Base-by-base conservation (phyloP, 2,329 filamentous ascomycete species). In the Colletotrichum neosansevieriae region DNA sequence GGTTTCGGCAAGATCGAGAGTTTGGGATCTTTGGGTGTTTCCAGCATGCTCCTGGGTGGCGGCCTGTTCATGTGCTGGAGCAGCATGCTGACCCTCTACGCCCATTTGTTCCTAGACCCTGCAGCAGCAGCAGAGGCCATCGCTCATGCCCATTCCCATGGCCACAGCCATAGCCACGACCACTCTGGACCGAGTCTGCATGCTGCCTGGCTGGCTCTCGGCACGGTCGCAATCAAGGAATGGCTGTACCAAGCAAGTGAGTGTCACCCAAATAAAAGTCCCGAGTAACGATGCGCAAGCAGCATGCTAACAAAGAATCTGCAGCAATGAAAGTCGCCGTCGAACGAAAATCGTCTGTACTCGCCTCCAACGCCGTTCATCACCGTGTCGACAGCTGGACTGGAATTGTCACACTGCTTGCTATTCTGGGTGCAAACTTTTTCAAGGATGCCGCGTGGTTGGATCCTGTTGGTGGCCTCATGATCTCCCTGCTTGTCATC, bases 1-100 rank as follows among this genome's bases (percentile, higher is more conserved):
- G 96, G 96, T 2, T 99, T 97, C 77, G 96, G 96, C 77, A 99
- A 99, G 83, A 88, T 99, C n/a, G 96, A 99, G 84, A 97, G 94
- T 75, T 82, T 99, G 76, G 96, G 96, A 19, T 96, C 94, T 21
- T 83, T 99, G 67, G 96, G 95, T 15, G 96, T 99, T 38, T 98
- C 94, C 73, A 91, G 94, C 71, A 92, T 99, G 81, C 85, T 99
- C 74, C 87, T 99, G 2, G 89, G 91, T 54, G 96, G 96, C 70
- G 96, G 96, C 58, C 82, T 97, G 71, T 94, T 97, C 79, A 98
- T 99, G 92, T 94, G 94, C 71, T 89, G 92, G 80, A 91, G 92
- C 79, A 92, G 91, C 74, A 84, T 89, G 63, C 82, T 91, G 73
- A 87, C 89, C 45, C 82, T 96, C 29, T 91, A 93, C 71, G 88